These are phyloP conservation scores for Conoideocrella luteorostrata DNA, from an alignment of 2,329 filamentous ascomycete species.

Conservation along the genomic window DNA sequence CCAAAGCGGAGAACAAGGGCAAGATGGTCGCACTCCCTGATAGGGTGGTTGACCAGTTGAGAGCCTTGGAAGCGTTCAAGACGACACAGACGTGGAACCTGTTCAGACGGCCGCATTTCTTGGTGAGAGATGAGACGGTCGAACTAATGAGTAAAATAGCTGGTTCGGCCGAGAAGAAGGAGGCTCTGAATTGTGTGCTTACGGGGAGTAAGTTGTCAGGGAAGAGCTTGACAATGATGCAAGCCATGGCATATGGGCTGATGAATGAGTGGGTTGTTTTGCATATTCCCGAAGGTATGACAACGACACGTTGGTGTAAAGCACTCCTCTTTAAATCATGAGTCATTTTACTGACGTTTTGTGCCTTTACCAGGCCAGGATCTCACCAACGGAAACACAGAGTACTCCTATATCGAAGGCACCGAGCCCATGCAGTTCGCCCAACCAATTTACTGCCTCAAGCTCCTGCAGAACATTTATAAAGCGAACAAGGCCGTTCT, in stretches of 20 bases:
- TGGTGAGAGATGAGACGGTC: slow-evolving; percentile 74
- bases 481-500: slow-evolving; percentile 67
- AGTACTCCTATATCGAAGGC: slow-evolving; percentile 66
- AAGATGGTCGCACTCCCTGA: slow-evolving; percentile 65
- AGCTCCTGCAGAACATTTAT: slow-evolving; percentile 65
- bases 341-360: neutral
- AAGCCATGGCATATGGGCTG: slow-evolving; percentile 76
- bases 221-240: slow-evolving; percentile 81
- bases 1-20: slow-evolving; percentile 50
- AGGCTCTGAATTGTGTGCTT: slow-evolving; percentile 58
- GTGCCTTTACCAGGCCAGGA: slow-evolving; percentile 58
- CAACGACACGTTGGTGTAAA: neutral
- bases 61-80: slow-evolving; percentile 87
- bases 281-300: slow-evolving; percentile 78
- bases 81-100: slow-evolving; percentile 79
- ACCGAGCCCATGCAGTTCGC: slow-evolving; percentile 57
- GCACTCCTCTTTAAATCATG: neutral
- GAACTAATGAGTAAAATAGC: slow-evolving; percentile 61
- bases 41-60: slow-evolving; percentile 68
- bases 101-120: slow-evolving; percentile 72
- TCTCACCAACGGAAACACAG: slow-evolving; percentile 70
- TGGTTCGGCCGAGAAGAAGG: slow-evolving; percentile 42
- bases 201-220: slow-evolving; percentile 69
- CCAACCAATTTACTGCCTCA: slow-evolving; percentile 71
- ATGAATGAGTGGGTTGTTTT: slow-evolving; percentile 84